Base-by-base conservation (phyloP, 306 rosid genomes). In the Corylus americana region DNA sequence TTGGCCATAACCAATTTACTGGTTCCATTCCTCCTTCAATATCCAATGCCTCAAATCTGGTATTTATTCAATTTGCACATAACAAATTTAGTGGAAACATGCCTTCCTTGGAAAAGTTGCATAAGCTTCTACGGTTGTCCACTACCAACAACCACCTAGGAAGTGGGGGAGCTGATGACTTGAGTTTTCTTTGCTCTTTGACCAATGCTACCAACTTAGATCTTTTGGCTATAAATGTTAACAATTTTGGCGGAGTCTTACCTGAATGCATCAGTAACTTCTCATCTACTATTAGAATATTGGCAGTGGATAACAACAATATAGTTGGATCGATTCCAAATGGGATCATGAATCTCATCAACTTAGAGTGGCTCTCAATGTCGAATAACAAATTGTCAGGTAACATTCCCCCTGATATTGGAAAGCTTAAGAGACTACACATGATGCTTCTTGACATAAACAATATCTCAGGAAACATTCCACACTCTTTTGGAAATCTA, bases 271-370 rank as follows among this genome's bases (percentile, higher is more conserved):
- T 61, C 1, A 14, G 68, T 25, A 1, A 11, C 17, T 27, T 62
- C 2, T 62, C 68, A 11, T 11, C 17, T 29, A 27, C 64, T 20
- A 31, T 57, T 8, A 9, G 7, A 58, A 4, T 10, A 0, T 22
- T 58, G 3, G 0, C 0, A 3, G 0, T 10, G 3, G 0, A 1
- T 58, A 3, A 0, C 1, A 58, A 58, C 3, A 22, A 58, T 0
- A 22, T 58, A 22, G 7, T 10, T 57, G 63, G 63, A 57, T 20
- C 13, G 1, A 57, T 57, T 57, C 63, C 31, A 9, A 20, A 14
- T 22, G 63, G 63, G 63, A 20, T 57, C 5, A 1, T 11, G 7
- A 53, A 53, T 8, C 27, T 55, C 3, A 11, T 55, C 62, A 17
- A 55, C 27, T n/a, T 55, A n/a, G 62, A 55, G 27, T 6, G 3